Conservation (phyloP, 768 basidiomycete genomes). For the Rhodotorula babjevae region DNA sequence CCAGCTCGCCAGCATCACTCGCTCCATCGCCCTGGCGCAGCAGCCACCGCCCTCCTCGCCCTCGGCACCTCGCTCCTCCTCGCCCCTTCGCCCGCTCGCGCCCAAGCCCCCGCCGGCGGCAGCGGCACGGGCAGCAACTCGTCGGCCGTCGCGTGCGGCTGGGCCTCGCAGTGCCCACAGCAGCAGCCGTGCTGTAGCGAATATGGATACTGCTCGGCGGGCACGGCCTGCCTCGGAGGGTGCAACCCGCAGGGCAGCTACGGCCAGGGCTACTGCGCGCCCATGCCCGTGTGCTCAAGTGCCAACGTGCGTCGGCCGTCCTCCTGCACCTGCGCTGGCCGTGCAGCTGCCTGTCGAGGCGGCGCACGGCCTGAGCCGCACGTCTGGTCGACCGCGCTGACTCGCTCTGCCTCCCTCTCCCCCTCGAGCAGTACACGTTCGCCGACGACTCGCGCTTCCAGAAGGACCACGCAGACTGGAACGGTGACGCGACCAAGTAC, state of each 20-base stretch:
- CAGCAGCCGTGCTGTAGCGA: conserved; percentile 44
- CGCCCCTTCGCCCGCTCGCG: background rate
- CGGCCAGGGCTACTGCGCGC: conserved; percentile 41
- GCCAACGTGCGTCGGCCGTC: conserved; percentile 29
- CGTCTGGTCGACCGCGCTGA: no score
- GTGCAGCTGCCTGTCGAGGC: no score
- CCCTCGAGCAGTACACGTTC: conserved; percentile 31
- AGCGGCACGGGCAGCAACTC: background rate
- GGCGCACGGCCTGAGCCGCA: no score
- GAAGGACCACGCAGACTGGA: conserved; percentile 40
- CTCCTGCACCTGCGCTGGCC: background rate
- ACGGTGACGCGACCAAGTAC: conserved; percentile 45
- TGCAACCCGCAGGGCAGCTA: conserved; percentile 44
- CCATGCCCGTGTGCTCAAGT: conserved; percentile 40
- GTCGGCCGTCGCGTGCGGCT: conserved; percentile 12
- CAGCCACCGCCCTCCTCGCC: background rate
- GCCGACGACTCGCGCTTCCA: conserved; percentile 26
- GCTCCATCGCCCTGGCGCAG: no score
- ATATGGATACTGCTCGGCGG: conserved; percentile 44
- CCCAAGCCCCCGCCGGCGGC: conserved; percentile 15
- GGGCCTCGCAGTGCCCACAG: conserved; percentile 30
- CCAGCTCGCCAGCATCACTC: no score
- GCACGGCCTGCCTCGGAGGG: conserved; percentile 42
- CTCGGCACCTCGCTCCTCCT: background rate
- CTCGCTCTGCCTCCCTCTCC: background rate